Base-by-base conservation (phyloP, 345 rosid species). In the Arabidopsis arenosa region DNA sequence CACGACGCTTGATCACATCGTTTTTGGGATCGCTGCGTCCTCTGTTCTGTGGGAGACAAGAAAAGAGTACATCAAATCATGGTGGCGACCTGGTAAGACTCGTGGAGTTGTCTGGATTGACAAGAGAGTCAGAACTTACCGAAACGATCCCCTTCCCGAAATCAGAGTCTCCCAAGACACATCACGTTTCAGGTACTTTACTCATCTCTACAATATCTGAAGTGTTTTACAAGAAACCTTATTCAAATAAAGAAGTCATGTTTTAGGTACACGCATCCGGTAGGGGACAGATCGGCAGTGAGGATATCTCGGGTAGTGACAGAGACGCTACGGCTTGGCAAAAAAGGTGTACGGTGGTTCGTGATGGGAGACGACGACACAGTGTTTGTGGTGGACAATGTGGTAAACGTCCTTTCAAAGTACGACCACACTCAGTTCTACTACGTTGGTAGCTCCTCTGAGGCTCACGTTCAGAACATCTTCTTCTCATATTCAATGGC, bases 341-440 rank as follows among this genome's bases (percentile, higher is more conserved):
- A 86, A 79, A 65, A 86, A 80, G 91, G 88, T 7, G 86, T 90
- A 11, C 72, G 93, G 63, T 90, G 93, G 98, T 90, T 89, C 30
- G 93, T 90, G 39, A 90, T 93, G 95, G 96, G 92, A 5, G 96
- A 93, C 14, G 96, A 93, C 10, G 98, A 93, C 35, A 90, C 96
- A 0, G 85, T 90, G 9, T 93, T 90, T 35, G 30, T 90, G 10
- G 88, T 81, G 28, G 93, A 90, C 9, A 89, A 90, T 73, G 88
- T 89, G 70, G 90, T 84, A 2, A 84, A 88, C 8, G 84, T 86
- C 1, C 81, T 89, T 0, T 81, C 88, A 0, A 89, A 89, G 53
- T 89, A 90, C 39, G 90, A 89, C 48, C 95, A 88, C 28, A 83
- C 77, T 14, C 90, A 86, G 81, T 83, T 79, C 36, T 90, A 90